Conservation (phyloP, 2,329 filamentous ascomycete genomes). For the Paradendryphiella salina region DNA sequence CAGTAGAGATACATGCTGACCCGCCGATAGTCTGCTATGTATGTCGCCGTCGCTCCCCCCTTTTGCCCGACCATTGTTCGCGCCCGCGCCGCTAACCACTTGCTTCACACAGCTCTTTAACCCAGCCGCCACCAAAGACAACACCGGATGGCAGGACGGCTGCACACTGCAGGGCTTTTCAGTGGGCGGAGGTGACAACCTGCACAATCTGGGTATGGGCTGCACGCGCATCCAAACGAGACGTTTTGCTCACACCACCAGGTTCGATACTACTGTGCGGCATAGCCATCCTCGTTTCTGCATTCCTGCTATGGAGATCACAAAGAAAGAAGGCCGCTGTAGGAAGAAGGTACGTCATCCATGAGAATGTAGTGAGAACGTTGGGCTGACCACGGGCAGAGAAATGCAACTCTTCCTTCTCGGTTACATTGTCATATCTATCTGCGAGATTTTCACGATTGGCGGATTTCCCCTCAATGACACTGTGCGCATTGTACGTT, state of each 20-base stretch:
- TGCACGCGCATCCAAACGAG: slow-evolving; percentile 5
- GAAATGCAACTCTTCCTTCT: slow-evolving; percentile 96
- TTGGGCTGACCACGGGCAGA: slow-evolving; percentile 55
- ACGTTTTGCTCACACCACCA: slow-evolving; percentile 47
- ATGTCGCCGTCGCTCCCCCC: slow-evolving; percentile 32
- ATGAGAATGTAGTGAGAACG: background rate
- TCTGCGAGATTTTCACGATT: slow-evolving; percentile 96
- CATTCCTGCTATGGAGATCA: slow-evolving; percentile 74
- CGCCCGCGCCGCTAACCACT: slow-evolving; percentile 34
- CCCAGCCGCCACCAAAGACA: slow-evolving; percentile 61
- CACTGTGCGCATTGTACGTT: slow-evolving; percentile 70
- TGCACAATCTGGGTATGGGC: slow-evolving; percentile 81
- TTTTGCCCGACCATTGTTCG: slow-evolving; percentile 15
- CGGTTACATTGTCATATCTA: slow-evolving; percentile 81
- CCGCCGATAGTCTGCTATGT: slow-evolving; percentile 53
- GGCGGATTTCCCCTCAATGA: slow-evolving; percentile 79
- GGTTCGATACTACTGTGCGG: slow-evolving; percentile 86
- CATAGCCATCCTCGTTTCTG: slow-evolving; percentile 70
- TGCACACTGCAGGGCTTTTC: slow-evolving; percentile 77
- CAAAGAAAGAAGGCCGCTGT: slow-evolving; percentile 92
- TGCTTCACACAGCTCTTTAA: slow-evolving; percentile 63
- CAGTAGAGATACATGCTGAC: slow-evolving; percentile 27
- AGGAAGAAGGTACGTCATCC: slow-evolving; percentile 71
- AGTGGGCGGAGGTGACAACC: slow-evolving; percentile 64
- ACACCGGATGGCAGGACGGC: slow-evolving; percentile 61